A percentile compares a stretch with the other conserved stretches of the same genome.
Conservation (phyloP, 73 alveolate genomes). For the Breviolum minutum region DNA sequence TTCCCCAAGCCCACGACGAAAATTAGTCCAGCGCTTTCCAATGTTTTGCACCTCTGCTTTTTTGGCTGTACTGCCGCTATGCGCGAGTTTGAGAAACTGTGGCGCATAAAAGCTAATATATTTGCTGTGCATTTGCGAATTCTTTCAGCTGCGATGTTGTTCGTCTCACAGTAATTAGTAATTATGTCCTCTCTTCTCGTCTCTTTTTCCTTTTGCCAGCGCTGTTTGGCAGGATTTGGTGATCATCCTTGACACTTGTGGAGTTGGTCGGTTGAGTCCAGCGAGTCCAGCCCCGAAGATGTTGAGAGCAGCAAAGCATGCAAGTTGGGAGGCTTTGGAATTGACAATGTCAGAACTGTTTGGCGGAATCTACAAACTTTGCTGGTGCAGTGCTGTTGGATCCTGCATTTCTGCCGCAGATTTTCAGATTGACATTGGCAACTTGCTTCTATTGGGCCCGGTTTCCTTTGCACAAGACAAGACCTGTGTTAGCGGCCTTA, state of each 20-base stretch:
- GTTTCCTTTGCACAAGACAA: slow-evolving; percentile 4
- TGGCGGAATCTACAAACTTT: slow-evolving; percentile 16
- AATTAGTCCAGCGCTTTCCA: no score
- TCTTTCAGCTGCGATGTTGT: no score
- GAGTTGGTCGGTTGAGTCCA: background rate
- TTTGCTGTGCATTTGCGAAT: no score
- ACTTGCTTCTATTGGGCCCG: slow-evolving; percentile 34
- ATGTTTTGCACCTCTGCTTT: no score
- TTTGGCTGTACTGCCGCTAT: no score
- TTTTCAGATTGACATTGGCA: slow-evolving; percentile 17
- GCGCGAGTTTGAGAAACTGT: no score
- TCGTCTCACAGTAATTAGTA: no score
- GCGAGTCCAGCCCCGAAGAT: background rate
- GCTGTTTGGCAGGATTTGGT: slow-evolving; percentile 15
- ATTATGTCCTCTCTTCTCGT: no score
- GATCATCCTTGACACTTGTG: slow-evolving; percentile 53
- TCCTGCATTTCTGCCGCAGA: slow-evolving; percentile 2
- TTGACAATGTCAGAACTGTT: background rate
- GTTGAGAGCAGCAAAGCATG: background rate
- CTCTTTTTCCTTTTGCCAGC: no score
- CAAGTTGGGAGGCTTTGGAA: background rate
- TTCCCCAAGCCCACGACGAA: no score
- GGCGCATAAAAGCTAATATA: no score
- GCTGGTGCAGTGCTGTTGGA: slow-evolving; percentile 54
- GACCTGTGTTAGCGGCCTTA: slow-evolving; percentile 62